Evolutionary conservation across 2,329 filamentous ascomycete species (phyloP).

Genomic region (Diaporthe helianthi): DNA sequence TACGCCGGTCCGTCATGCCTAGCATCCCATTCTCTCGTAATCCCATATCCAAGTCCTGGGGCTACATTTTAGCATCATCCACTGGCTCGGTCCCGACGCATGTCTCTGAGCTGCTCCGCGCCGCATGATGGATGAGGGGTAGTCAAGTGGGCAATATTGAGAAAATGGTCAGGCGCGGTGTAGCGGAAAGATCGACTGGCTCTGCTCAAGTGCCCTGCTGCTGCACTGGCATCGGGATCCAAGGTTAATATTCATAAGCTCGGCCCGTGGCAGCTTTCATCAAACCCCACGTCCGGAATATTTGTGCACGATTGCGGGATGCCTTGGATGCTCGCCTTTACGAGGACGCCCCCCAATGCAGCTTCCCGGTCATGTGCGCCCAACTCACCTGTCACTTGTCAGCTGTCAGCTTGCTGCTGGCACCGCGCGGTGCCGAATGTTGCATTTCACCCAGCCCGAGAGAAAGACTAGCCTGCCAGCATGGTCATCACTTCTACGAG

Average conservation of each 20-base stretch:
- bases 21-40: background rate
- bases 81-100: background rate
- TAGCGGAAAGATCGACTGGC: background rate
- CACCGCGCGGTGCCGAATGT: background rate
- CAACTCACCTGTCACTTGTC: background rate
- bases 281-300: background rate
- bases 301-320: background rate
- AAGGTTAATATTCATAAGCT: too few species aligned
- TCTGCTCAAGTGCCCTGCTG: background rate
- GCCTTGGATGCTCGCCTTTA: background rate
- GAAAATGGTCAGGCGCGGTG: background rate
- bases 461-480: background rate
- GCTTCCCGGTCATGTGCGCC: slow-evolving; percentile 5
- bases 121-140: background rate
- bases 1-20: background rate
- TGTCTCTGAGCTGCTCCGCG: background rate
- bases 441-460: slow-evolving; percentile 13
- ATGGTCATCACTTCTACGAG: background rate
- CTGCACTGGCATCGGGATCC: too few species aligned
- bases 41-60: background rate
- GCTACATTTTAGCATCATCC: background rate
- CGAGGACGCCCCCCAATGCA: background rate
- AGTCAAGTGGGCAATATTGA: background rate
- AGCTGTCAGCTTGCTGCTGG: slow-evolving; percentile 17
- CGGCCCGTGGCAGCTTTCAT: background rate